Conservation (phyloP, 2,329 filamentous ascomycete genomes). For the Elsinoe australis region DNA sequence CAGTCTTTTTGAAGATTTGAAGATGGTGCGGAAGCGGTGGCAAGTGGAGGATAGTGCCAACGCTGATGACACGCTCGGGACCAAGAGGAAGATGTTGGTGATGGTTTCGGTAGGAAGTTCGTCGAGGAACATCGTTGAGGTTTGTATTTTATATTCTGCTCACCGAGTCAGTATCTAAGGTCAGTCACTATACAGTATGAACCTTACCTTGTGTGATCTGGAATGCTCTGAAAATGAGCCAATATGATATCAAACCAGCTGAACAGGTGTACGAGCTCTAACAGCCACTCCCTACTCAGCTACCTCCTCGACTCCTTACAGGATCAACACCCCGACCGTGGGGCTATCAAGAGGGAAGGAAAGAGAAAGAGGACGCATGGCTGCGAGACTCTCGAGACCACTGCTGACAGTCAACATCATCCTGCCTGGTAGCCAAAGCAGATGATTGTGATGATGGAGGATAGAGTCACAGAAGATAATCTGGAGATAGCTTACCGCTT, state of each 20-base stretch:
- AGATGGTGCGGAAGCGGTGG: constrained; percentile 47
- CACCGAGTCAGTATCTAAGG: too few species aligned
- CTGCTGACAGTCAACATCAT: neutral
- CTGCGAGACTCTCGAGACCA: neutral
- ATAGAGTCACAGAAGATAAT: too few species aligned
- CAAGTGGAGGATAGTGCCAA: constrained; percentile 49
- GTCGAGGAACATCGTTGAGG: constrained; percentile 46
- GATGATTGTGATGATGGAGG: too few species aligned
- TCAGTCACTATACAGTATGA: too few species aligned
- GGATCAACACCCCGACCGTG: constrained; percentile 45
- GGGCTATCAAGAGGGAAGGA: constrained; percentile 38
- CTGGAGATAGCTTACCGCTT: neutral
- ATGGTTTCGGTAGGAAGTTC: constrained; percentile 52
- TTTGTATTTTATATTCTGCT: too few species aligned
- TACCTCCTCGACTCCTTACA: constrained; percentile 31
- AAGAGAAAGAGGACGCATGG: neutral
- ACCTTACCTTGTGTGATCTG: too few species aligned
- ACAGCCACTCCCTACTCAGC: constrained; percentile 1
- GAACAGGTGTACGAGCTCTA: neutral
- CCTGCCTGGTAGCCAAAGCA: too few species aligned
- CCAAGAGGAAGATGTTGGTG: constrained; percentile 49
- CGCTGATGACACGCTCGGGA: constrained; percentile 46
- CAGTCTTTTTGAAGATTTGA: constrained; percentile 47
- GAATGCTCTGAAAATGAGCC: neutral
- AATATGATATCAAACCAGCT: neutral